Conservation (phyloP, 2,329 filamentous ascomycete species). For the Aurifilum marmelostoma region DNA sequence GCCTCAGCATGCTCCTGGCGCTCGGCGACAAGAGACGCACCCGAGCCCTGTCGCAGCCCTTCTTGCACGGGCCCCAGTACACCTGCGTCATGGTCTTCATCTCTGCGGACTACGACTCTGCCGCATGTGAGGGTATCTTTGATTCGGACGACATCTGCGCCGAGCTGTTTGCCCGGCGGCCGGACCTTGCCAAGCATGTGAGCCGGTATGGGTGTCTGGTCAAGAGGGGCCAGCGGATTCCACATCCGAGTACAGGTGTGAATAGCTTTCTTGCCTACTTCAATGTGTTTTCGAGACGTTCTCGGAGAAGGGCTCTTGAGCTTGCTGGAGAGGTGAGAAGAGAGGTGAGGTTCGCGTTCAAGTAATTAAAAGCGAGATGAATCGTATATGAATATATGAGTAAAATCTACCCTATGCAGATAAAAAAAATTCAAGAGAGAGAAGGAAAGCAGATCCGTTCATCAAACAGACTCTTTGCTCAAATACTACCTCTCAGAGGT, state of each 20-base stretch:
- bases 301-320: not conserved
- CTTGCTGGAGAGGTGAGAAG: not conserved
- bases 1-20: not conserved
- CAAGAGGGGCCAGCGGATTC: not conserved
- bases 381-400: too few species aligned
- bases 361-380: too few species aligned
- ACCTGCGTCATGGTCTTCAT: not conserved
- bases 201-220: too few species aligned
- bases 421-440: too few species aligned
- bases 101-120: not conserved
- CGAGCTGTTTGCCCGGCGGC: not conserved
- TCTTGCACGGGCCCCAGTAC: not conserved
- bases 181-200: not conserved
- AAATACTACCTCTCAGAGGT: too few species aligned
- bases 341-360: not conserved
- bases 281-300: not conserved
- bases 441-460: too few species aligned
- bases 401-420: too few species aligned
- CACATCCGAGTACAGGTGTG: not conserved
- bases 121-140: not conserved
- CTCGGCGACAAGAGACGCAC: not conserved
- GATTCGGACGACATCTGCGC: not conserved
- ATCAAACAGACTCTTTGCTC: too few species aligned
- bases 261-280: not conserved
- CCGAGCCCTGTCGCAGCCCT: not conserved